Percentiles rank a stretch among this genome's conserved stretches.
These are phyloP conservation scores for Leccinum broughii DNA, from an alignment of 768 basidiomycete genomes.

Conservation along the genomic window DNA sequence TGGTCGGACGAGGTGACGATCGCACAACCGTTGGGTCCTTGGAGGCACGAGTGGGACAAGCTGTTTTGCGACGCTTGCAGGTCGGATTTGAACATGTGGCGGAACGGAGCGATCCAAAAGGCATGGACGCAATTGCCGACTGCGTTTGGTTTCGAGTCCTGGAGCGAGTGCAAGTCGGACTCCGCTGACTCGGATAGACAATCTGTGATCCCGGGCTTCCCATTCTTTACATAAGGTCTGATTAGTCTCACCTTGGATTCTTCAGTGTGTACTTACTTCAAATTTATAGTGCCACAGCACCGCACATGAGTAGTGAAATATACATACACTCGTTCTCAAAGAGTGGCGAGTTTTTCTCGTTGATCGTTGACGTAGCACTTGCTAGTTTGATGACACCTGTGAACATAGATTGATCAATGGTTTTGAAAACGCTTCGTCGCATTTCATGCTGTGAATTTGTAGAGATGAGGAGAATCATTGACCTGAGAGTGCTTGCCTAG, in stretches of 20 bases:
- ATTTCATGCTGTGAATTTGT: background rate
- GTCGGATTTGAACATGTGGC: background rate
- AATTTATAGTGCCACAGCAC: too few species aligned
- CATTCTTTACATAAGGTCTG: too few species aligned
- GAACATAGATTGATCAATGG: background rate
- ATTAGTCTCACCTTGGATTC: background rate
- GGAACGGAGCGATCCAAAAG: conserved; percentile 4
- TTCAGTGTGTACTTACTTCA: background rate
- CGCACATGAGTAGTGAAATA: too few species aligned
- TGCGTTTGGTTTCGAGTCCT: conserved; percentile 9
- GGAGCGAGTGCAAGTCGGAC: background rate
- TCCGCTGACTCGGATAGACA: too few species aligned
- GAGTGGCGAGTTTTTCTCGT: too few species aligned
- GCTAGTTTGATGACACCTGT: background rate
- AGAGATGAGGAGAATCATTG: background rate
- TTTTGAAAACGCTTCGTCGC: background rate
- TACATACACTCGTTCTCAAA: too few species aligned
- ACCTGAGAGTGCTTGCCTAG: too few species aligned
- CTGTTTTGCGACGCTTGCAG: conserved; percentile 15
- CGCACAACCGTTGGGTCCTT: conserved; percentile 9
- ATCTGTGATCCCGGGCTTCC: too few species aligned
- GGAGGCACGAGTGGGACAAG: conserved; percentile 18
- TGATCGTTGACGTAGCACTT: background rate
- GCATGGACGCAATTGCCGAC: conserved; percentile 17
- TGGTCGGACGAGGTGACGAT: conserved; percentile 7